These are phyloP conservation scores for Clonostachys solani DNA, from an alignment of 2,329 filamentous ascomycete genomes.

Conservation along the genomic window DNA sequence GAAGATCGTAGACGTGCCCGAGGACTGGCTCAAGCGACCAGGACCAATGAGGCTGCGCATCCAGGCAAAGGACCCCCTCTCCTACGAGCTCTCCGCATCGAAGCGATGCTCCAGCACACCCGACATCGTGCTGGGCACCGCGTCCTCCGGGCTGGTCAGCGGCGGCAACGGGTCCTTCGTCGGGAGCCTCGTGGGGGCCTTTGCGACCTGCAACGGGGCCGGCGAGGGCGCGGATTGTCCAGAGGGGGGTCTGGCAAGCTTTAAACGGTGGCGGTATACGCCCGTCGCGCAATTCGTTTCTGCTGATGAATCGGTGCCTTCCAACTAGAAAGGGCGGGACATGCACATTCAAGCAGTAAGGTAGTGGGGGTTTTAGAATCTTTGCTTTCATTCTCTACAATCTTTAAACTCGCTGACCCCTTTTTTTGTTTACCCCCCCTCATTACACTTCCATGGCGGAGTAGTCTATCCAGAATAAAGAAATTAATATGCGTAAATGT, in stretches of 20 bases:
- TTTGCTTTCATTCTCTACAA: too few species aligned
- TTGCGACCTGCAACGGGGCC: conserved; percentile 7
- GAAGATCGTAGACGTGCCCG: conserved; percentile 1
- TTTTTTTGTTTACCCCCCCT: too few species aligned
- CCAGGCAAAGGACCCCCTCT: conserved; percentile 16
- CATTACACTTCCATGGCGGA: too few species aligned
- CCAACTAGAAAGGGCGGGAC: too few species aligned
- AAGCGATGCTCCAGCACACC: not conserved
- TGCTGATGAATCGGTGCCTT: not conserved
- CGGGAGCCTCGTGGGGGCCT: conserved; percentile 8
- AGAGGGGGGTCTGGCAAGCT: conserved; percentile 1
- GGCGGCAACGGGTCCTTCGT: conserved; percentile 8
- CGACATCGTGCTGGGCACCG: not conserved
- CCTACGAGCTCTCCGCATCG: conserved; percentile 3
- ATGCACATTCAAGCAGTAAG: too few species aligned
- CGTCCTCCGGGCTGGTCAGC: conserved; percentile 3
- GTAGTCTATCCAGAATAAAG: too few species aligned
- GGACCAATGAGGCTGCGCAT: conserved; percentile 17
- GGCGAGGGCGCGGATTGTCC: conserved; percentile 5
- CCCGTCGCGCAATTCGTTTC: conserved; percentile 6
- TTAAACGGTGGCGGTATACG: conserved; percentile 7
- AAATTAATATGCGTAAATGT: too few species aligned
- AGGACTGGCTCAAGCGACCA: not conserved
- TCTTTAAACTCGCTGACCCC: too few species aligned
- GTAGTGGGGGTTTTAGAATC: too few species aligned